Evolutionary conservation across 164 flowering plant species (phyloP).

Genomic region (Protea cynaroides): DNA sequence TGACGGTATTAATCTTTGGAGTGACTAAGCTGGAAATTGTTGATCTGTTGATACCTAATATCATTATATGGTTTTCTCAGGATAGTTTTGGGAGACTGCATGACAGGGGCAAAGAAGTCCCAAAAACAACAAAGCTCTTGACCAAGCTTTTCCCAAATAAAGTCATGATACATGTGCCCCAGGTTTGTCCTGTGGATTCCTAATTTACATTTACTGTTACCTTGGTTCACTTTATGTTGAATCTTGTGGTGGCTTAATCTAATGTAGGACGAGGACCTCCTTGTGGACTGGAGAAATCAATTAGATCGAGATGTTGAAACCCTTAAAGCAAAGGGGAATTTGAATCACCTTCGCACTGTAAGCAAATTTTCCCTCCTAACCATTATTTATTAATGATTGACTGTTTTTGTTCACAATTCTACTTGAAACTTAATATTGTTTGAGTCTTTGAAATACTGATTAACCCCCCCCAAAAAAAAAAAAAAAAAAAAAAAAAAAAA

Average conservation of each 20-base stretch:
- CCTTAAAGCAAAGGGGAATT: conserved; percentile 69
- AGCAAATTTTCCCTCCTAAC: conserved; percentile 12
- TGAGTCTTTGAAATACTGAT: not conserved
- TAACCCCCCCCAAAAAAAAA: too few relatives aligned
- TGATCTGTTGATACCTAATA: not conserved
- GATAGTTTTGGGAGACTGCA: conserved; percentile 85
- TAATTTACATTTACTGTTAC: not conserved
- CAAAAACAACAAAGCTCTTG: conserved; percentile 61
- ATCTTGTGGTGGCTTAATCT: conserved; percentile 1
- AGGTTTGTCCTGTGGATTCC: conserved; percentile 37
- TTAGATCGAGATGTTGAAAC: conserved; percentile 83
- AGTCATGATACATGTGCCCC: conserved; percentile 83
- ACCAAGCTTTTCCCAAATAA: conserved; percentile 80
- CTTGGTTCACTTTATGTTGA: not conserved
- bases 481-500: too few relatives aligned
- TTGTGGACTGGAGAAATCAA: conserved; percentile 76
- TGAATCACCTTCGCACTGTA: conserved; percentile 48
- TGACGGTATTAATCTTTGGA: not conserved
- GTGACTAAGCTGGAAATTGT: not conserved
- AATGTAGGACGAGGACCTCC: conserved; percentile 70
- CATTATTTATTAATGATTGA: not conserved
- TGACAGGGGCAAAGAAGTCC: conserved; percentile 77
- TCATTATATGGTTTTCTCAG: conserved; percentile 33
- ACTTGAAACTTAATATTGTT: not conserved
- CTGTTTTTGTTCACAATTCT: not conserved